Conservation (phyloP, 345 rosid species). For the Nasturtium officinale region DNA sequence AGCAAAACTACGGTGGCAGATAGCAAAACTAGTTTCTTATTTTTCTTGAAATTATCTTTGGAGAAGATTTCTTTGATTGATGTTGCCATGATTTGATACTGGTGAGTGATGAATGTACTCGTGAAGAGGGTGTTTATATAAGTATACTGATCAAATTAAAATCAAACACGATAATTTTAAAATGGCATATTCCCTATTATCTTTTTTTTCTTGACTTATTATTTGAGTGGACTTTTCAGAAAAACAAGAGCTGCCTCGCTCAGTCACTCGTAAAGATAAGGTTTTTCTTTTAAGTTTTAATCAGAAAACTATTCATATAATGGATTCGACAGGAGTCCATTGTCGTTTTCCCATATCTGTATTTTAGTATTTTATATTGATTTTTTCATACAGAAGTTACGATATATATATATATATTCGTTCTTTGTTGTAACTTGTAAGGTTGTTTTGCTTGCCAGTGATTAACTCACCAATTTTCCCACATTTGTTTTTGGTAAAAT, state of each 20-base stretch:
- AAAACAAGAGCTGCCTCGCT: constrained; percentile 3
- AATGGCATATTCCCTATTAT: neutral
- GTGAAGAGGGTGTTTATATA: constrained; percentile 32
- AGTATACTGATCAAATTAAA: constrained; percentile 17
- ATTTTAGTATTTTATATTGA: neutral
- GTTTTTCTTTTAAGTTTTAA: neutral
- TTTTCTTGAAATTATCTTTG: constrained; percentile 31
- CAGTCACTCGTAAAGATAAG: constrained; percentile 34
- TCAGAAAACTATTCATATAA: neutral
- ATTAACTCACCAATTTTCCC: constrained; percentile 7
- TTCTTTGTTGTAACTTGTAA: neutral
- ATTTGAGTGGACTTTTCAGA: constrained; percentile 25
- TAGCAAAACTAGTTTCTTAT: constrained; percentile 32
- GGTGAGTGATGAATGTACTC: constrained; percentile 35
- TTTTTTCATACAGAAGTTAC: neutral
- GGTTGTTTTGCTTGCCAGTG: neutral
- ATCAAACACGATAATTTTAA: constrained; percentile 2
- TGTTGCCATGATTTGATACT: constrained; percentile 31
- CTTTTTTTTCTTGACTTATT: constrained; percentile 30
- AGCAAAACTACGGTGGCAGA: constrained; percentile 31
- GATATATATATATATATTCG: too few relatives aligned
- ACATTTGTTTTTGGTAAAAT: too few relatives aligned
- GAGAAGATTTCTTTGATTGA: constrained; percentile 35
- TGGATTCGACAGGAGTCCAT: constrained; percentile 17
- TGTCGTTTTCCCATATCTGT: constrained; percentile 26